Base-by-base conservation (phyloP, 805 yeast species). In the Candida incommunis region DNA sequence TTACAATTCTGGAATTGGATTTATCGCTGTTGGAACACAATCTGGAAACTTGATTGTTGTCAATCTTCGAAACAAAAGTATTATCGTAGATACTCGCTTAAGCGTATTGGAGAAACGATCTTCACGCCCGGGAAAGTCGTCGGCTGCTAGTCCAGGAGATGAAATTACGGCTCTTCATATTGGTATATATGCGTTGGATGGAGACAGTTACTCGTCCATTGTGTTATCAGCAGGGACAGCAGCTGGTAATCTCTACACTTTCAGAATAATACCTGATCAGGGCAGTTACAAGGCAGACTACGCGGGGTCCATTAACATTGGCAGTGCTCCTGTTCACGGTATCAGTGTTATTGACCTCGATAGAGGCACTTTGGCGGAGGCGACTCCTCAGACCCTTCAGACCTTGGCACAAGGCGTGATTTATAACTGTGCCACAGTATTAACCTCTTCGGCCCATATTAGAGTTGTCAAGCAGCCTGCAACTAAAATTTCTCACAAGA, bases 21-120 rank as follows among this genome's bases (percentile, higher is more conserved):
- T 92, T 64, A 83, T 82, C 5, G 92, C 82, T 0, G 67, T 84
- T 37, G 94, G 83, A 0, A 86, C 82, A 59, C 72, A 71, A 41
- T 71, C 78, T 13, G 96, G 97, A n/a, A 70, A 76, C 27, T 49
- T 90, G 16, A 62, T 80, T 2, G 77, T 90, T 0, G 65, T 88
- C 47, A 96, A 90, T 62, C 68, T 83, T 45, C 70, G 96, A 22
- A 67, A 78, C 2, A 88, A 88, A 0, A 86, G 84, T 0, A 62
- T 79, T 4, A 79, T 82, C 23, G 67, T 64, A 48, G 67, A 71
- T 43, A 68, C 65, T 15, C 60, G 57, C 22, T 46, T 67, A 5
- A 50, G 49, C 11, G 52, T 55, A n/a, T 45, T 54, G 4, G 49
- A 15, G 3, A 65, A 66, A 3, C n/a, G 22, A 7, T 40, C 42